A percentile compares a stretch with the other conserved stretches of the same genome.
These are phyloP conservation scores for Orbilia blumenaviensis DNA, from an alignment of 2,329 filamentous ascomycete species.

Conservation along the genomic window DNA sequence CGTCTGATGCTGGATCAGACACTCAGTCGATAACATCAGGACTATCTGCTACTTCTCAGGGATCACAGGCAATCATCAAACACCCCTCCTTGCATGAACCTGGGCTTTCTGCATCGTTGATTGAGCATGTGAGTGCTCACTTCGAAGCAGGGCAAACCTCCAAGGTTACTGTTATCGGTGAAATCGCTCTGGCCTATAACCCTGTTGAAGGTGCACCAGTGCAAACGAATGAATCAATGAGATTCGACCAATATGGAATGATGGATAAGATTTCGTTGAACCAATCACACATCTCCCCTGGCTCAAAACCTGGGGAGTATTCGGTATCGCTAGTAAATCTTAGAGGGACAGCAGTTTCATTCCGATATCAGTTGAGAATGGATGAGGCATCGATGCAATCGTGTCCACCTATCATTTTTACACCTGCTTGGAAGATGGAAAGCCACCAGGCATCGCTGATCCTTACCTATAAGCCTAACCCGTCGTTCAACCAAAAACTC, in stretches of 20 bases:
- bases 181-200: constrained; percentile 88
- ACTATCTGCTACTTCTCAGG: constrained; percentile 75
- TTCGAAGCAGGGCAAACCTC: constrained; percentile 79
- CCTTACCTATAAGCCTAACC: constrained; percentile 84
- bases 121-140: constrained; percentile 87
- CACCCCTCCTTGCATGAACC: constrained; percentile 83
- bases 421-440: constrained; percentile 82
- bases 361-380: constrained; percentile 88
- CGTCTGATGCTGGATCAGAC: constrained; percentile 69
- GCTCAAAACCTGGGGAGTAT: constrained; percentile 80
- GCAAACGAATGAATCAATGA: constrained; percentile 72
- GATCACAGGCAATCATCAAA: constrained; percentile 68
- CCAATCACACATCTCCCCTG: constrained; percentile 81
- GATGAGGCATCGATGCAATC: constrained; percentile 68
- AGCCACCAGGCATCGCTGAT: constrained; percentile 86
- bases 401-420: constrained; percentile 77
- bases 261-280: constrained; percentile 95
- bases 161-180: constrained; percentile 79
- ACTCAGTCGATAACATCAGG: constrained; percentile 83
- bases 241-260: constrained; percentile 85
- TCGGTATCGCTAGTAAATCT: constrained; percentile 77
- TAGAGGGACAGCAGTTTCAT: constrained; percentile 77
- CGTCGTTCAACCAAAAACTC: constrained; percentile 66
- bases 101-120: constrained; percentile 85
- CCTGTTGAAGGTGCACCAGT: constrained; percentile 59